Percentiles rank a stretch among this genome's conserved stretches.
Conservation (phyloP, 495 filamentous ascomycete genomes). For the Parachaetomium inaequale region DNA sequence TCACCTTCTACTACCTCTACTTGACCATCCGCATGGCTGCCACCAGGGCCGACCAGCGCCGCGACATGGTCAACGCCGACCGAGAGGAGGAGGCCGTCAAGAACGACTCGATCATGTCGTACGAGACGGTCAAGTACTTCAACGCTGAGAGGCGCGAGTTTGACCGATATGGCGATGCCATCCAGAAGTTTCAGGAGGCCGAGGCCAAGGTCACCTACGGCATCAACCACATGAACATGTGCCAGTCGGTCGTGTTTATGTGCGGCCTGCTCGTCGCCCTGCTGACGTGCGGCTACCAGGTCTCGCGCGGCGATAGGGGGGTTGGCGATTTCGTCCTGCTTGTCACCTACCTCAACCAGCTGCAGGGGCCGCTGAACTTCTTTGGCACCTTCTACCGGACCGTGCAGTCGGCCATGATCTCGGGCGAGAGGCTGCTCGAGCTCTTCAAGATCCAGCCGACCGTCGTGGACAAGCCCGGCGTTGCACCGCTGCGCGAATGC, state of each 20-base stretch:
- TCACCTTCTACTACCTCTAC: slow-evolving; percentile 96
- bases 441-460: slow-evolving; percentile 87
- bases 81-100: slow-evolving; percentile 96
- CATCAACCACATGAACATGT: slow-evolving; percentile 88
- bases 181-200: slow-evolving; percentile 75
- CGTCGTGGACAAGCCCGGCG: slow-evolving; percentile 63
- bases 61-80: slow-evolving; percentile 90
- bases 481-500: slow-evolving; percentile 55
- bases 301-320: slow-evolving; percentile 62
- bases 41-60: slow-evolving; percentile 82
- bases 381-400: slow-evolving; percentile 97
- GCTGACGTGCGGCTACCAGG: slow-evolving; percentile 70
- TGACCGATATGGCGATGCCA: slow-evolving; percentile 73
- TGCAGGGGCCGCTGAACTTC: slow-evolving; percentile 92
- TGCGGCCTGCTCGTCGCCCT: slow-evolving; percentile 77
- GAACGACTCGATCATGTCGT: slow-evolving; percentile 96
- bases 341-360: slow-evolving; percentile 85
- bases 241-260: slow-evolving; percentile 92
- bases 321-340: slow-evolving; percentile 79
- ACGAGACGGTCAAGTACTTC: slow-evolving; percentile 99
- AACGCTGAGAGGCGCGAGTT: slow-evolving; percentile 95
- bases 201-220: slow-evolving; percentile 87
- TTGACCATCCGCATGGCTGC: slow-evolving; percentile 93
- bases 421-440: slow-evolving; percentile 90
- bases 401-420: slow-evolving; percentile 95